Evolutionary conservation across 768 basidiomycete species (phyloP), one percentile per base, ranked within the genome.

Genomic region (Pisolithus sp.): DNA sequence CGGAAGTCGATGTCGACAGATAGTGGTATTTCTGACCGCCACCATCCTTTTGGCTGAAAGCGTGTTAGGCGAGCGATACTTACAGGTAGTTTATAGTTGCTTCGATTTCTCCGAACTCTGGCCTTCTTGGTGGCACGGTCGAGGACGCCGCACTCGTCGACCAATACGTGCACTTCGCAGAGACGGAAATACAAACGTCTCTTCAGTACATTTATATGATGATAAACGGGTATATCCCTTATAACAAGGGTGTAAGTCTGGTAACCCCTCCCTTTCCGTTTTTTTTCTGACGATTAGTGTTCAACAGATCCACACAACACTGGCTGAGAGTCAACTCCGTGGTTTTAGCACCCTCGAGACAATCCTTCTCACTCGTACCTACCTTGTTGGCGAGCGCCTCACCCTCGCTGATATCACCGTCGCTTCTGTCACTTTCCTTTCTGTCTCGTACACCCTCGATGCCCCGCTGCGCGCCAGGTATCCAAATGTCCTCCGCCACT

Each of bases 341-440:
- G 71, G 80, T 18, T 75, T 96, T 46, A 72, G 72, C 38, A 82
- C 81, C 57, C 75, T 98, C 51, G 81, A 99, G 58, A 68, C 71
- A 31, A 79, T 89, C 74, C 82, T 99, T 60, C 65, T 75, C 46
- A 76, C 81, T 52, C 82, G 80, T 64, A 99, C 95, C 43, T 98
- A 83, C 80, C 80, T 98, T 62, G 93, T 93, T 50, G 86, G 85
- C 58, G 91, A 99, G 67, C 89, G 95, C 63, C 87, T 98, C 77
- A 91, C 93, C 55, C 78, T 95, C 44, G 96, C 93, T 57, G 96
- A 99, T 63, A 68, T 99, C 69, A 66, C 68, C 63, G 59, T 90
- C 57, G 89, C 87, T 36, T 67, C 75, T 48, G 57, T 78, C 64
- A 65, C 92, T 55, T 75, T 75, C 57, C 74, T 75, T 55, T 76